Evolutionary conservation across 140 eudicot genomes (phyloP).

Genomic region (Oenanthe javanica): DNA sequence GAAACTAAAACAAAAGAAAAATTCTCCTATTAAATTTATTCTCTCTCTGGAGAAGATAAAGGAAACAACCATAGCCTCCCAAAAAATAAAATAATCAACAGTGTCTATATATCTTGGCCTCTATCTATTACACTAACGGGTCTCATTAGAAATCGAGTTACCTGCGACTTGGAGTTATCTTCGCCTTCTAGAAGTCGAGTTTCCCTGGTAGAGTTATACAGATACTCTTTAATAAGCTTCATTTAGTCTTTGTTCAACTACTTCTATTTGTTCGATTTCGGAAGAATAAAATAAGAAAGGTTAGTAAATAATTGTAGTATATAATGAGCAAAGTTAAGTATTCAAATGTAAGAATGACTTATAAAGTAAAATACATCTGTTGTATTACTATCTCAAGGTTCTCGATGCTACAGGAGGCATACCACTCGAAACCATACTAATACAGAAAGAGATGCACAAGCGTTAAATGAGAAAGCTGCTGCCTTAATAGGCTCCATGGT

Average conservation of each 20-base stretch:
- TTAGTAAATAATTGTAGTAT: neutral
- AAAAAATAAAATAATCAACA: neutral
- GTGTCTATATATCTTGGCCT: neutral
- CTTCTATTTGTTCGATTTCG: neutral
- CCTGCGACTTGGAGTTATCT: neutral
- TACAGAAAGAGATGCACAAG: slow-evolving; percentile 27
- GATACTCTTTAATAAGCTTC: neutral
- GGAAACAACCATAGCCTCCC: neutral
- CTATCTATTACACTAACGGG: neutral
- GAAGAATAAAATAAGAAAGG: neutral
- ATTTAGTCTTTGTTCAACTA: neutral
- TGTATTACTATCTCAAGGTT: neutral
- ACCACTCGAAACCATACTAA: slow-evolving; percentile 28
- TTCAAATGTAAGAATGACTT: neutral
- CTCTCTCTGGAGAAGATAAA: neutral
- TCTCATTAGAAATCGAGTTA: neutral
- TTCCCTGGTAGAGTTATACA: neutral
- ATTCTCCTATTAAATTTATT: neutral
- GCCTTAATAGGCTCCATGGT: slow-evolving; percentile 42
- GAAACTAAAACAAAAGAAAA: neutral
- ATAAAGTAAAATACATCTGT: neutral
- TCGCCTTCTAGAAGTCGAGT: neutral
- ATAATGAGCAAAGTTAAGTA: neutral
- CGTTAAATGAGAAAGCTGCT: slow-evolving; percentile 52
- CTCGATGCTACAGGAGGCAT: slow-evolving; percentile 44